Evolutionary conservation across 495 filamentous ascomycete genomes (phyloP).

Genomic region (Hyphodiscus hymeniophilus): DNA sequence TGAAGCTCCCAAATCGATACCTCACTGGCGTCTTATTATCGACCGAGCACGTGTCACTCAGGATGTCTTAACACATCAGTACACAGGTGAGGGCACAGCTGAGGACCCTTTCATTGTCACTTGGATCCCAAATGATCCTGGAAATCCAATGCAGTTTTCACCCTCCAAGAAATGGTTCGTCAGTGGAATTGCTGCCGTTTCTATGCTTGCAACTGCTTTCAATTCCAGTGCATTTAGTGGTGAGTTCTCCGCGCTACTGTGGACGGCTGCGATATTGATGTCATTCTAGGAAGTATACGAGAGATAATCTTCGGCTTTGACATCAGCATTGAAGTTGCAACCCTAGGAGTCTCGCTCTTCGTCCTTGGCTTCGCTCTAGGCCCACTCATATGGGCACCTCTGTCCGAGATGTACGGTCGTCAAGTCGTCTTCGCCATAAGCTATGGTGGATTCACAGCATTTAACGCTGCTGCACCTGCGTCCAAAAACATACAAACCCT

Average conservation of each 20-base stretch:
- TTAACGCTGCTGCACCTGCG: constrained; percentile 58
- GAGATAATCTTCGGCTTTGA: constrained; percentile 34
- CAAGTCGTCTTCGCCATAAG: constrained; percentile 60
- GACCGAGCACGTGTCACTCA: not conserved
- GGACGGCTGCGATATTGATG: constrained; percentile 32
- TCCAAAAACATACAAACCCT: constrained; percentile 56
- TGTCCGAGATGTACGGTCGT: constrained; percentile 67
- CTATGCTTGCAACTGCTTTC: constrained; percentile 74
- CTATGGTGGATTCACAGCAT: constrained; percentile 55
- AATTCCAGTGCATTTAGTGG: constrained; percentile 1
- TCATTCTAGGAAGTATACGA: constrained; percentile 31
- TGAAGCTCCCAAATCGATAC: not conserved
- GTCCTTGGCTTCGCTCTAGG: constrained; percentile 43
- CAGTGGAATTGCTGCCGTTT: constrained; percentile 53
- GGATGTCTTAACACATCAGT: constrained; percentile 49
- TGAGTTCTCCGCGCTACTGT: not conserved
- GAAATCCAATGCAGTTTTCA: constrained; percentile 64
- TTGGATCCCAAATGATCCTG: constrained; percentile 62
- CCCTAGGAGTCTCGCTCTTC: constrained; percentile 40
- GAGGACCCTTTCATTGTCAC: constrained; percentile 69
- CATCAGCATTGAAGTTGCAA: constrained; percentile 32
- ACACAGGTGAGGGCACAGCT: constrained; percentile 61
- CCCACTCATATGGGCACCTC: constrained; percentile 30
- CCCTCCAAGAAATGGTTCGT: constrained; percentile 60
- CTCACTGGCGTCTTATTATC: not conserved